Evolutionary conservation across 2,329 filamentous ascomycete genomes (phyloP).

Genomic region (Capronia epimyces): DNA sequence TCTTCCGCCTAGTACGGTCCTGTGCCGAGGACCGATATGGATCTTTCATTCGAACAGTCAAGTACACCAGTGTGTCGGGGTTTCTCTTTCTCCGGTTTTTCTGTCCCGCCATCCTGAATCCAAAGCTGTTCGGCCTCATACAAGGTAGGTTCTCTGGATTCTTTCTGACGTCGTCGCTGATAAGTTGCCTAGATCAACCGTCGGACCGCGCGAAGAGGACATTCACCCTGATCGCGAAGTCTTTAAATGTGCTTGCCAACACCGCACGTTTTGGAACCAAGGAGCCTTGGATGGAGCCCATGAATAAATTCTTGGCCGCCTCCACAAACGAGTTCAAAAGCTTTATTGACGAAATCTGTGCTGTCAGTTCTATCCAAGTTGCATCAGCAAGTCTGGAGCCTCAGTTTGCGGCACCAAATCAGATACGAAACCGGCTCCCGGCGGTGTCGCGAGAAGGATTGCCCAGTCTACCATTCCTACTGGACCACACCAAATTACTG

Average conservation of each 20-base stretch:
- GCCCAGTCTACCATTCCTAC: slow-evolving; percentile 83
- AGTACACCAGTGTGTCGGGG: slow-evolving; percentile 89
- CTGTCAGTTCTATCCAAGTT: slow-evolving; percentile 62
- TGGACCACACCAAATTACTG: slow-evolving; percentile 81
- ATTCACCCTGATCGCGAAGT: slow-evolving; percentile 86
- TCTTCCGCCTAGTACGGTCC: slow-evolving; percentile 84
- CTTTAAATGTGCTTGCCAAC: slow-evolving; percentile 83
- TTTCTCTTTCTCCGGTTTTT: slow-evolving; percentile 94
- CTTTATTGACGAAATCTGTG: slow-evolving; percentile 81
- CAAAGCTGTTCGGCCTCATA: slow-evolving; percentile 83
- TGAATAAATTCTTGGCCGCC: slow-evolving; percentile 78
- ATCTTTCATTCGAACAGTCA: slow-evolving; percentile 80
- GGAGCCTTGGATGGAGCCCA: slow-evolving; percentile 98
- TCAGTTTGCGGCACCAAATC: slow-evolving; percentile 86
- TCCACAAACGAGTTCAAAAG: slow-evolving; percentile 76
- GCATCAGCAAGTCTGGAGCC: slow-evolving; percentile 54
- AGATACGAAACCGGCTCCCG: slow-evolving; percentile 77
- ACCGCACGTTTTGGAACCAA: slow-evolving; percentile 88
- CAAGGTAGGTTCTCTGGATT: slow-evolving; percentile 48
- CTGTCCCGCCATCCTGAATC: slow-evolving; percentile 91
- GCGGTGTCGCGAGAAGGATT: slow-evolving; percentile 83
- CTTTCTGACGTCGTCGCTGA: slow-evolving; percentile 22
- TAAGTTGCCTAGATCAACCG: slow-evolving; percentile 60
- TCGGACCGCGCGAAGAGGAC: slow-evolving; percentile 77
- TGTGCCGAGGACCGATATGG: slow-evolving; percentile 94